Percentiles rank a stretch among this genome's conserved stretches.
Evolutionary conservation across 192 early-diverging fungal genomes (phyloP).

Genomic region (Thoreauomyces humboldtii): DNA sequence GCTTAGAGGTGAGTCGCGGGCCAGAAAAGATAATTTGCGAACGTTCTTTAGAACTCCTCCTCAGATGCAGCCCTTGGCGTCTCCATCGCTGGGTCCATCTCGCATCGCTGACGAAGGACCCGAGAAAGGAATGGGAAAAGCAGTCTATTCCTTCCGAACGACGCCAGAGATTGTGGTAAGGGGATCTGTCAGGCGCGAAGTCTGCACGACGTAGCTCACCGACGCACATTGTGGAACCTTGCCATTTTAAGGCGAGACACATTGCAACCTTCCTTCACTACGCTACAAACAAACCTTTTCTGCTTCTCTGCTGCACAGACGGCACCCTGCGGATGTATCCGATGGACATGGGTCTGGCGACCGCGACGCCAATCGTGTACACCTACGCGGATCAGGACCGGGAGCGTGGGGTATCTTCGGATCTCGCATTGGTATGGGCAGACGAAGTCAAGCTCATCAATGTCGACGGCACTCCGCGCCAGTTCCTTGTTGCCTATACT

Average conservation of each 20-base stretch:
- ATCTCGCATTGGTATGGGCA: constrained; percentile 20
- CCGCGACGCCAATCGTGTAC: constrained; percentile 23
- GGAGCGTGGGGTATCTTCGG: background rate
- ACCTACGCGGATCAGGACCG: constrained; percentile 22
- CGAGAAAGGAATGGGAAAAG: background rate
- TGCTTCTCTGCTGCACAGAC: constrained; percentile 28
- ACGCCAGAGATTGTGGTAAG: constrained; percentile 3
- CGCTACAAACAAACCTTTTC: constrained; percentile 11
- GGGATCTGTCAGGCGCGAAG: too few species aligned
- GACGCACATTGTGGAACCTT: too few species aligned
- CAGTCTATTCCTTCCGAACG: constrained; percentile 3
- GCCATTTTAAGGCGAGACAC: constrained; percentile 6
- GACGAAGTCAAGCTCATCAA: constrained; percentile 6
- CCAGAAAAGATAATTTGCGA: too few species aligned
- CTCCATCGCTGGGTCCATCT: background rate
- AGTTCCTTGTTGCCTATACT: constrained; percentile 18
- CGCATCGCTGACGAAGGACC: background rate
- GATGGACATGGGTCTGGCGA: constrained; percentile 20
- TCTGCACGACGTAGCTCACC: too few species aligned
- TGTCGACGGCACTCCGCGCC: background rate
- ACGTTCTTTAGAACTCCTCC: background rate
- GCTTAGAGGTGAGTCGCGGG: constrained; percentile 25
- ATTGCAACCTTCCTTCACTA: constrained; percentile 19
- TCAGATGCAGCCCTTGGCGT: constrained; percentile 19
- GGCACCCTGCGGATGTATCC: constrained; percentile 26